Evolutionary conservation across 495 filamentous ascomycete genomes (phyloP), one percentile per base, ranked within the genome.

Genomic region (Parmelia sp.): DNA sequence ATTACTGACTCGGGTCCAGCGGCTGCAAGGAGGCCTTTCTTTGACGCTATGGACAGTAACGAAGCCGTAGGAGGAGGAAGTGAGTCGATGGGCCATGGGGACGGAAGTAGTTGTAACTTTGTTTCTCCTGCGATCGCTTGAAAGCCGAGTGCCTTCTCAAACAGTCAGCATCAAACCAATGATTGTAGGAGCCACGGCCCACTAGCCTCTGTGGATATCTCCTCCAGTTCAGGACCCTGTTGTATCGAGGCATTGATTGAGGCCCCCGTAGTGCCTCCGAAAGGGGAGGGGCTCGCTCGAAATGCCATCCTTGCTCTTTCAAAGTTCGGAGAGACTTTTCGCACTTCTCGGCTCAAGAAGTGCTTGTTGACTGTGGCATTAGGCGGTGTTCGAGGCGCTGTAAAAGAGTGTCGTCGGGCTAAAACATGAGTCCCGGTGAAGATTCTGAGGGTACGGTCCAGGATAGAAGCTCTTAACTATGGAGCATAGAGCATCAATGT

Each of bases 1-100:
- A 89, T 76, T 3, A 99, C 79, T 51, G 81, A 78, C 68, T 94
- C 87, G 35, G 93, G 93, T 15, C 89, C 87, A 60, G 90, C 94
- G 53, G 92, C 95, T 58, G 92, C 94, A 49, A 97, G 79, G 9
- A 97, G 77, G 25, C 91, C 92, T 75, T 86, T 88, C 60, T 79
- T 84, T 23, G 88, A 84, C 39, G 95, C 92, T 67, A 97, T 82
- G 70, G 87, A 87, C 57, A 99, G 79, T 44, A 99, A 86, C n/a
- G 91, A 90, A 51, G 89, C 84, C 31, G 88, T 92, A 5, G 91
- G 82, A 14, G 85, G 78, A n/a, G 94, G 95, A 56, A 91, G 80
- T 23, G 81, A 73, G 64, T 89, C 79, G 35, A 78, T 75, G 39
- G 90, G 85, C 89, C 93, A 99, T 71, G 86, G 82, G 44, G 89